These are phyloP conservation scores for Tetraselmis striata DNA, from an alignment of 139 green algal species.

Conservation along the genomic window DNA sequence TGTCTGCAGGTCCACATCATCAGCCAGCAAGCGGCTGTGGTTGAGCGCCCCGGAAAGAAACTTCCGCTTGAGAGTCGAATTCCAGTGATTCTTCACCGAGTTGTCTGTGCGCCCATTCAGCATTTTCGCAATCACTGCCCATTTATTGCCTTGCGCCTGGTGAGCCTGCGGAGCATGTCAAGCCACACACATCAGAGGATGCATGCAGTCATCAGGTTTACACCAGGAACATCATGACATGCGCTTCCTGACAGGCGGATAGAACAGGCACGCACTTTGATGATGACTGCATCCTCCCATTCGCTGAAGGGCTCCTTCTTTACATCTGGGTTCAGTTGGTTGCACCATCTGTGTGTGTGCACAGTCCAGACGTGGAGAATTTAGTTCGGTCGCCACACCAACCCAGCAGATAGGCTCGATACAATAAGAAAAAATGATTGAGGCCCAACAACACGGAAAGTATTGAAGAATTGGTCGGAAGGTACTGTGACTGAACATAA, in stretches of 20 bases:
- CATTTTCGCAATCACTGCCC: constrained; percentile 53
- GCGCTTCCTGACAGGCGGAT: too few species aligned
- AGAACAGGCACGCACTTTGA: constrained; percentile 39
- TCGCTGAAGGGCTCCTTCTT: constrained; percentile 49
- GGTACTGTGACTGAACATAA: not conserved
- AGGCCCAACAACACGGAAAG: too few species aligned
- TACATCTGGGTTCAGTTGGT: constrained; percentile 51
- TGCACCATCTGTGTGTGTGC: constrained; percentile 58
- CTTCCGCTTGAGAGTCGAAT: constrained; percentile 49
- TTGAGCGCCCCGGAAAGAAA: constrained; percentile 11
- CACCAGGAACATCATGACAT: too few species aligned
- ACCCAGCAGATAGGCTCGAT: too few species aligned
- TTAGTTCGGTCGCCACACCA: too few species aligned
- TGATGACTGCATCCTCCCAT: constrained; percentile 52
- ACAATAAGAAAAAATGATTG: too few species aligned
- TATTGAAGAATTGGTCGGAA: not conserved
- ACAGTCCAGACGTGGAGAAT: too few species aligned
- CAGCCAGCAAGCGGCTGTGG: constrained; percentile 25
- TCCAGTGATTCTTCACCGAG: constrained; percentile 58
- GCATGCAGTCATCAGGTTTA: too few species aligned
- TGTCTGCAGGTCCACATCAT: constrained; percentile 14
- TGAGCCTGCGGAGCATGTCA: constrained; percentile 24
- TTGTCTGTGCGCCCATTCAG: constrained; percentile 58
- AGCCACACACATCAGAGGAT: too few species aligned
- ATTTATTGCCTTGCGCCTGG: constrained; percentile 38